Percentiles rank a stretch among this genome's conserved stretches.
Evolutionary conservation across 2,329 filamentous ascomycete species (phyloP).

Genomic region (Phoma herbarum): DNA sequence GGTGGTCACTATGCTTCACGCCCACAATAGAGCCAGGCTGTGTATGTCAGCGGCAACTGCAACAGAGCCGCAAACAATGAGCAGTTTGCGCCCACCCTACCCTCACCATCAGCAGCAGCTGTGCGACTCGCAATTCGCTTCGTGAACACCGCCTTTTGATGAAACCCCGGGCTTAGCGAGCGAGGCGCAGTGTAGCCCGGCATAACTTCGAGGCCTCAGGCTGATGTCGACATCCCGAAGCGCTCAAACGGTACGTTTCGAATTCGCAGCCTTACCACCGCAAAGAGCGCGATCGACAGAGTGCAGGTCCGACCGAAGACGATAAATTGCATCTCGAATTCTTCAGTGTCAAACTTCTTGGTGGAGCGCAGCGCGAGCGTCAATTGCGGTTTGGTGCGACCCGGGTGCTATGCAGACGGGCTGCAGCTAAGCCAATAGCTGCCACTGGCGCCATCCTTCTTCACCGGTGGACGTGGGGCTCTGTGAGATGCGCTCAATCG

Average conservation of each 20-base stretch:
- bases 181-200: slow-evolving; percentile 45
- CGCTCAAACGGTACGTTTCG: slow-evolving; percentile 18
- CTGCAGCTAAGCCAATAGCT: slow-evolving; percentile 48
- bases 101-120: slow-evolving; percentile 20
- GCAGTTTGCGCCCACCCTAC: slow-evolving; percentile 18
- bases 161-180: slow-evolving; percentile 36
- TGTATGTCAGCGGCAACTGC: slow-evolving; percentile 22
- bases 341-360: slow-evolving; percentile 30
- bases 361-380: slow-evolving; percentile 32
- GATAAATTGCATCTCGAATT: slow-evolving; percentile 23
- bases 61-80: slow-evolving; percentile 46
- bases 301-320: slow-evolving; percentile 16
- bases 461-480: slow-evolving; percentile 51
- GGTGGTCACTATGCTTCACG: slow-evolving; percentile 25
- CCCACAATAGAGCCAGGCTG: slow-evolving; percentile 29
- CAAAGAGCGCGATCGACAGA: slow-evolving; percentile 12
- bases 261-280: slow-evolving; percentile 11
- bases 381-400: slow-evolving; percentile 43
- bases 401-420: slow-evolving; percentile 39
- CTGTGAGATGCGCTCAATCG: slow-evolving; percentile 40
- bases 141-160: slow-evolving; percentile 32
- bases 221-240: slow-evolving; percentile 7
- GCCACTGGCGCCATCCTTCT: slow-evolving; percentile 35
- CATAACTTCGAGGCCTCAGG: slow-evolving; percentile 38
- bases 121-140: slow-evolving; percentile 33